A percentile compares a stretch with the other conserved stretches of the same genome.
phyloP scores from a whole-genome alignment of 2,329 filamentous ascomycete genomes.

The Fusarium pseudograminearum region DNA sequence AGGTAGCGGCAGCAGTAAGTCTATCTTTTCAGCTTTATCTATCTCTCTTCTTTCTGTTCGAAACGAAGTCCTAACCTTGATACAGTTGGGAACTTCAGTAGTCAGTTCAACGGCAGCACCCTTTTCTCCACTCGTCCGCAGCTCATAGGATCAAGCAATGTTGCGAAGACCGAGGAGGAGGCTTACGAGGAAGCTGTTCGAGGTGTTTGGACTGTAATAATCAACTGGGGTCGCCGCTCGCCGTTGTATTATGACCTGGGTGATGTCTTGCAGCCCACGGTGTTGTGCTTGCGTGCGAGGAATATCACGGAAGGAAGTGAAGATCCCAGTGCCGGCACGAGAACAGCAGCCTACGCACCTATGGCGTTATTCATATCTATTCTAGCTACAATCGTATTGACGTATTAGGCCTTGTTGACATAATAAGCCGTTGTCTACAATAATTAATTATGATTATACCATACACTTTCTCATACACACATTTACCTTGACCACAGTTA shows the following conservation, averaged over 20 bases:
- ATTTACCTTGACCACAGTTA: background rate
- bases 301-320: constrained; percentile 24
- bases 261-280: constrained; percentile 16
- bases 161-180: constrained; percentile 16
- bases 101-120: background rate
- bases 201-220: constrained; percentile 27
- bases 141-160: background rate
- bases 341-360: background rate
- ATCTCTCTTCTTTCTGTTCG: background rate
- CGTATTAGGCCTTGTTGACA: background rate
- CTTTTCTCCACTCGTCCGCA: constrained; percentile 6
- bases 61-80: background rate
- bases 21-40: background rate
- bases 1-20: background rate
- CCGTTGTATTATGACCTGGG: background rate
- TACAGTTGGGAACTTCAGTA: constrained; percentile 13
- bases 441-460: background rate
- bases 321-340: constrained; percentile 15
- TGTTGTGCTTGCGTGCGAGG: constrained; percentile 24
- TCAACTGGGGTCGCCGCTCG: constrained; percentile 19
- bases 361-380: constrained; percentile 1
- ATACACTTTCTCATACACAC: background rate
- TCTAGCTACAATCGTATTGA: constrained; percentile 1
- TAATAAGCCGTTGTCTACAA: background rate
- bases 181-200: constrained; percentile 23